Evolutionary conservation across 257 asterid species (phyloP).

Genomic region (Solanum microdontum): DNA sequence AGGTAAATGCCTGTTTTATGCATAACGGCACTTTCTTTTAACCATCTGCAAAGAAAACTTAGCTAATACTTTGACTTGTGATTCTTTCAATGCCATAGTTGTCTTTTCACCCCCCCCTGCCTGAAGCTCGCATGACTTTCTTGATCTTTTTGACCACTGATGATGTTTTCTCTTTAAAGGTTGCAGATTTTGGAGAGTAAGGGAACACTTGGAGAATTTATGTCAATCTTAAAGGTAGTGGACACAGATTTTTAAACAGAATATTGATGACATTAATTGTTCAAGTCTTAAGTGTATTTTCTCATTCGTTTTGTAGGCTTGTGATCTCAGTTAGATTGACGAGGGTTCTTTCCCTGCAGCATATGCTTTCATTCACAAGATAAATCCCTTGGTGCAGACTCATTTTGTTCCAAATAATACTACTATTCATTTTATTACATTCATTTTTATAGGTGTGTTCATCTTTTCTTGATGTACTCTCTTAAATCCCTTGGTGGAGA

Average conservation of each 20-base stretch:
- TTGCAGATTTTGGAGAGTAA: not conserved
- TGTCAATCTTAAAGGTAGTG: not conserved
- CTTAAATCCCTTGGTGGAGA: not conserved
- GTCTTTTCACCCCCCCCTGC: not conserved
- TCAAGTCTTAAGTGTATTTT: not conserved
- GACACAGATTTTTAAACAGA: not conserved
- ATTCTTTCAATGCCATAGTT: not conserved
- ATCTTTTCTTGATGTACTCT: not conserved
- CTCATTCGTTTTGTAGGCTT: not conserved
- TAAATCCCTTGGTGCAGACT: not conserved
- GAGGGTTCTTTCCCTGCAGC: not conserved
- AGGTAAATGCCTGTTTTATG: not conserved
- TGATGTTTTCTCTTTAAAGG: not conserved
- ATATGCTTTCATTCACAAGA: not conserved
- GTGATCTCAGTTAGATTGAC: not conserved
- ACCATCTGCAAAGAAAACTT: not conserved
- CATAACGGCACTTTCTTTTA: not conserved
- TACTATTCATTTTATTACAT: not conserved
- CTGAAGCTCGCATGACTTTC: not conserved
- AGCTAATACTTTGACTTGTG: not conserved
- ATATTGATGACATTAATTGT: not conserved
- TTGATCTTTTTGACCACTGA: not conserved
- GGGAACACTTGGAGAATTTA: not conserved
- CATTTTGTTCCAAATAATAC: not conserved
- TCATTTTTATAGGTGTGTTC: not conserved